A percentile compares a stretch with the other conserved stretches of the same genome.
Evolutionary conservation across 2,329 filamentous ascomycete genomes (phyloP).

Genomic region (Cryphonectria parasitica): DNA sequence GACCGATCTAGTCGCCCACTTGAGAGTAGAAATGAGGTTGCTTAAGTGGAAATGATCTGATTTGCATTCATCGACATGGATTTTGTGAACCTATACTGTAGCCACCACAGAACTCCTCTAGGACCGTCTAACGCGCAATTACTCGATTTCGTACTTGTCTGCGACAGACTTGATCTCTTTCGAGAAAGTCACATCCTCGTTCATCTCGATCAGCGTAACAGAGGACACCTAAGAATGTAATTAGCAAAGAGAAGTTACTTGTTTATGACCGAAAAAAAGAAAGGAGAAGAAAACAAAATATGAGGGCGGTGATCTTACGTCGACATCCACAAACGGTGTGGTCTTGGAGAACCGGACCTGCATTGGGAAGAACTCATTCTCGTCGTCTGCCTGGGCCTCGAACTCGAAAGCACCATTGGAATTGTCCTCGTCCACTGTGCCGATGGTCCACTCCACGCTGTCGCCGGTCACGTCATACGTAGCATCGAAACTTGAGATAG

Average conservation of each 20-base stretch:
- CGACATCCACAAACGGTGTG: constrained; percentile 86
- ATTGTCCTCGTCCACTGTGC: constrained; percentile 81
- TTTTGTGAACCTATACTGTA: constrained; percentile 22
- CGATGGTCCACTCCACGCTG: constrained; percentile 91
- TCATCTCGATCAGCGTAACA: constrained; percentile 73
- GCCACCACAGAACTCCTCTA: constrained; percentile 24
- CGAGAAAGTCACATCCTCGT: constrained; percentile 79
- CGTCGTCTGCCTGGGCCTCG: constrained; percentile 83
- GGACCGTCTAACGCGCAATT: constrained; percentile 36
- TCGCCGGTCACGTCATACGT: constrained; percentile 93
- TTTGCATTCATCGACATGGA: constrained; percentile 14
- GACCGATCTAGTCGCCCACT: not conserved
- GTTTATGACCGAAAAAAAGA: not conserved
- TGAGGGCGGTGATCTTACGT: constrained; percentile 66
- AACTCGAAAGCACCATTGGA: constrained; percentile 91
- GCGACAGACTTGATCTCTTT: constrained; percentile 80
- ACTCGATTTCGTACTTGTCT: constrained; percentile 78
- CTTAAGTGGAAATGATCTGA: constrained; percentile 2
- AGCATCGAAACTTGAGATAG: constrained; percentile 90
- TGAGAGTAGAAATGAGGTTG: not conserved
- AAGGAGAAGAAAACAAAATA: not conserved
- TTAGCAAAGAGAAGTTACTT: constrained; percentile 11
- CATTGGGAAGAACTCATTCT: constrained; percentile 99
- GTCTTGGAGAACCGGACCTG: constrained; percentile 85
- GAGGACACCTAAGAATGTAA: constrained; percentile 57